Conservation (phyloP, 192 early-diverging fungal genomes). For the Cladochytrium replicatum region DNA sequence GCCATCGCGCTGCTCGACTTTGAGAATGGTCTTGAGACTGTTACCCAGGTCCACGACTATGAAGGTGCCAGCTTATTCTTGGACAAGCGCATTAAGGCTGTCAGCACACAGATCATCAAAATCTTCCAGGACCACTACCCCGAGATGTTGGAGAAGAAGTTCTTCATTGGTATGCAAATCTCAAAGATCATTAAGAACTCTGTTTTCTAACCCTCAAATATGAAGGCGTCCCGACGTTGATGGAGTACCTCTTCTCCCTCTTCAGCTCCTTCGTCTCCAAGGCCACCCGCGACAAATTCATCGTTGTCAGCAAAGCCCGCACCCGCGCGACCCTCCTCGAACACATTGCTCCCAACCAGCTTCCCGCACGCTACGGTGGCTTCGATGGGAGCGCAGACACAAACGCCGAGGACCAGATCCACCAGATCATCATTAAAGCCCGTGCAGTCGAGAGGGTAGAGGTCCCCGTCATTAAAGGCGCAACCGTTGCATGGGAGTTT, state of each 20-base stretch:
- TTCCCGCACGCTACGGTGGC: conserved; percentile 11
- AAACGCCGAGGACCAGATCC: neutral
- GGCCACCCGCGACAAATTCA: conserved; percentile 18
- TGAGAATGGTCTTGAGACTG: neutral
- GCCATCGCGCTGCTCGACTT: conserved; percentile 24
- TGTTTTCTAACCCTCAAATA: no score
- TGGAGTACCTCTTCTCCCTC: conserved; percentile 16
- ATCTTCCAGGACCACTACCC: conserved; percentile 28
- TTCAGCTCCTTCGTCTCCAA: conserved; percentile 12
- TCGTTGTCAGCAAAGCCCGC: conserved; percentile 1
- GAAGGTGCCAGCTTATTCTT: conserved; percentile 9
- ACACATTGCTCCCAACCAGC: conserved; percentile 2
- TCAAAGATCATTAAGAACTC: no score
- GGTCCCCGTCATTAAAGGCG: neutral
- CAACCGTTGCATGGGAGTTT: neutral
- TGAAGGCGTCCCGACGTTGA: conserved; percentile 15
- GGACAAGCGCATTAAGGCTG: conserved; percentile 15
- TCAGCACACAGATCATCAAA: conserved; percentile 20
- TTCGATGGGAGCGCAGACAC: neutral
- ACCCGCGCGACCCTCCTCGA: conserved; percentile 1
- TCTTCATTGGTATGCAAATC: no score
- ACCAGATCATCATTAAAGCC: neutral
- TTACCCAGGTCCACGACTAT: conserved; percentile 19
- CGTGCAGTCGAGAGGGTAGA: no score
- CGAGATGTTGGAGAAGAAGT: conserved; percentile 23